phyloP scores from a whole-genome alignment of 331 rosid genomes.

The Malus hybrid region DNA sequence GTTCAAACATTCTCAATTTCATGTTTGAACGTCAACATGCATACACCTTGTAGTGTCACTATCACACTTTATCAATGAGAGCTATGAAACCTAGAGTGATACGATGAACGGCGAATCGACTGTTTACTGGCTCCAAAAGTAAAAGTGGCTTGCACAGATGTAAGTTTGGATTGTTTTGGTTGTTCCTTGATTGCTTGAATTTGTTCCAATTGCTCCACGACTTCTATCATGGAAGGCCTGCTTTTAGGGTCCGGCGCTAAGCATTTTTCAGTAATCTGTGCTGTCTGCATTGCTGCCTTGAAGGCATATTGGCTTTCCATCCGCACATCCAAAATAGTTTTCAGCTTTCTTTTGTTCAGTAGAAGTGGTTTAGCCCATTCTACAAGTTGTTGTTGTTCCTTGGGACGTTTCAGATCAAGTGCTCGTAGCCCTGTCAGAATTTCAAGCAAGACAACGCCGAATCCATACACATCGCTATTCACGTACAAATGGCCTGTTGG shows the following conservation, averaged over 20 bases:
- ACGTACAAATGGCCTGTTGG: slow-evolving; percentile 79
- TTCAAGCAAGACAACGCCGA: slow-evolving; percentile 86
- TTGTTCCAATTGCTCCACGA: slow-evolving; percentile 43
- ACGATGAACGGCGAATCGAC: neutral
- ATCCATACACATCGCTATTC: slow-evolving; percentile 88
- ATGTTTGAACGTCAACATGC: neutral
- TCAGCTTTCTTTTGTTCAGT: slow-evolving; percentile 35
- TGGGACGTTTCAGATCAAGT: slow-evolving; percentile 36
- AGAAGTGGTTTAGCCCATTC: slow-evolving; percentile 69
- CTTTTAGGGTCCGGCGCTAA: slow-evolving; percentile 38
- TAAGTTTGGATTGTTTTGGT: slow-evolving; percentile 25
- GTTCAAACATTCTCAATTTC: neutral
- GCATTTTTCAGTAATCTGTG: slow-evolving; percentile 56
- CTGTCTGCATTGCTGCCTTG: slow-evolving; percentile 49
- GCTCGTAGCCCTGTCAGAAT: slow-evolving; percentile 69
- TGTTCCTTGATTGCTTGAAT: slow-evolving; percentile 30
- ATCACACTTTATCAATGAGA: neutral
- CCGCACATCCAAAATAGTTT: slow-evolving; percentile 40
- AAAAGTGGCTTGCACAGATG: neutral
- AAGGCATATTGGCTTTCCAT: slow-evolving; percentile 63
- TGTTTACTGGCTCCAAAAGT: neutral
- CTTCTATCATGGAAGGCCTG: slow-evolving; percentile 83
- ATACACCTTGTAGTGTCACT: neutral
- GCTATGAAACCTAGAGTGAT: slow-evolving; percentile 12
- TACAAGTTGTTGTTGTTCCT: slow-evolving; percentile 48